These are phyloP conservation scores for Schizophyllum amplum DNA, from an alignment of 1,284 basidiomycete genomes.

Conservation along the genomic window DNA sequence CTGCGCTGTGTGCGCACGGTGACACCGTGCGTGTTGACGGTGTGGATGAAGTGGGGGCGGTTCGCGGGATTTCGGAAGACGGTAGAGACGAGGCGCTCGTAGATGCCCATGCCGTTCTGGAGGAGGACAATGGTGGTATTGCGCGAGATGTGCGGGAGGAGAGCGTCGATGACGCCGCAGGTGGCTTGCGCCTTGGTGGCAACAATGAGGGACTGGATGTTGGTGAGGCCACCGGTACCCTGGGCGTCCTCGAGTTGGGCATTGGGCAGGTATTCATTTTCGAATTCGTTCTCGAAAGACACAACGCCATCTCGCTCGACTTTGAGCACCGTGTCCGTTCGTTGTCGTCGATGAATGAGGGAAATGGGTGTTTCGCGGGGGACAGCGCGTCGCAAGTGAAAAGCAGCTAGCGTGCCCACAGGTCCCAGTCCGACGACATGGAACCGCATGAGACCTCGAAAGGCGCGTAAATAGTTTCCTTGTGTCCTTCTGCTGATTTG, in stretches of 20 bases:
- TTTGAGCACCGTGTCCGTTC: slow-evolving; percentile 2
- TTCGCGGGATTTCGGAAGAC: slow-evolving; percentile 67
- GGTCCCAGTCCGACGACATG: slow-evolving; percentile 74
- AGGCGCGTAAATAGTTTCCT: slow-evolving; percentile 3
- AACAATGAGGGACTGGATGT: slow-evolving; percentile 72
- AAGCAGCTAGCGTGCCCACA: slow-evolving; percentile 74
- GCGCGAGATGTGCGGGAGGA: slow-evolving; percentile 59
- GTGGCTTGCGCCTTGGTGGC: slow-evolving; percentile 76
- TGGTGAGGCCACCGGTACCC: neutral
- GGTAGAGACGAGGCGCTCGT: slow-evolving; percentile 65
- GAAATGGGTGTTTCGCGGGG: slow-evolving; percentile 48
- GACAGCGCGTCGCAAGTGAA: slow-evolving; percentile 62
- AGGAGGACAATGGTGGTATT: slow-evolving; percentile 82
- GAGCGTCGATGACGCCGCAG: slow-evolving; percentile 44
- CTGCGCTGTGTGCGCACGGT: slow-evolving; percentile 41
- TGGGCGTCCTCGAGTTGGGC: neutral
- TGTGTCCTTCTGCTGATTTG: too few relatives aligned
- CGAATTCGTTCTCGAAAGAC: neutral
- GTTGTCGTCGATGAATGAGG: slow-evolving; percentile 48
- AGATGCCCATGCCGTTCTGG: slow-evolving; percentile 89
- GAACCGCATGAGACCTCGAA: slow-evolving; percentile 47
- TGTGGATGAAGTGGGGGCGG: slow-evolving; percentile 84
- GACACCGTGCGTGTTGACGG: slow-evolving; percentile 76
- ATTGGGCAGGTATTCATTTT: neutral
- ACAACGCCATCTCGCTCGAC: neutral